Evolutionary conservation across 2,329 filamentous ascomycete genomes (phyloP), one percentile per base, ranked within the genome.

Genomic region (Alternaria postmessia): DNA sequence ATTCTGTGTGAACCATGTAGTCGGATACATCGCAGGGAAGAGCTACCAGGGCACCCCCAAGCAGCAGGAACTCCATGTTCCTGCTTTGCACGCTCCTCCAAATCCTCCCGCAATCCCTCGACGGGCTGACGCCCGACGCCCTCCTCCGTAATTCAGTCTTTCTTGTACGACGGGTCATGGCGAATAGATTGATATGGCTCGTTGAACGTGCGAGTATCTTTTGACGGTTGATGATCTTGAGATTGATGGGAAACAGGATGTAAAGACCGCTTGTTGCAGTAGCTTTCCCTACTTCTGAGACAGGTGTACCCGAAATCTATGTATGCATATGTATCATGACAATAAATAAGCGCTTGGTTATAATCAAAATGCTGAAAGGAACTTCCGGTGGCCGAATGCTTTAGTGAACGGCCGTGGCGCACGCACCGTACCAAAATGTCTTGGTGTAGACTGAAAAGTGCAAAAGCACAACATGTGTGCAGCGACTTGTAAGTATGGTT

Each of bases 81-180:
- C 54, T 61, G 57, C 52, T 51, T 59, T 53, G 36, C 42, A 32
- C 20, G 30, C 36, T 60, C 54, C 58, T 57, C 42, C 58, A 42
- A 61, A 61, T 61, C 58, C 58, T 61, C 54, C 58, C 58, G 58
- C 58, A 44, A 57, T 61, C 58, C 54, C 42, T 57, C 48, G 36
- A 36, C 36, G 22, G 47, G 30, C 38, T 43, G 51, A 47, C 52
- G 32, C 48, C 43, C 46, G 53, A 36, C 46, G 38, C 54, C 44
- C 22, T 52, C 51, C 22, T 51, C 28, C 34, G 20, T 24, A 16
- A 38, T 30, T 20, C 34, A 26, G 28, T 22, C n/a, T 51, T 20
- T 24, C 22, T 26, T 22, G 32, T 30, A 46, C 18, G 26, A 43
- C n/a, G 22, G 20, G 18, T 32, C n/a, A 30, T 22, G 12, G n/a